These are phyloP conservation scores for Gynandropsis gynandra DNA, from an alignment of 345 rosid species.

Conservation along the genomic window DNA sequence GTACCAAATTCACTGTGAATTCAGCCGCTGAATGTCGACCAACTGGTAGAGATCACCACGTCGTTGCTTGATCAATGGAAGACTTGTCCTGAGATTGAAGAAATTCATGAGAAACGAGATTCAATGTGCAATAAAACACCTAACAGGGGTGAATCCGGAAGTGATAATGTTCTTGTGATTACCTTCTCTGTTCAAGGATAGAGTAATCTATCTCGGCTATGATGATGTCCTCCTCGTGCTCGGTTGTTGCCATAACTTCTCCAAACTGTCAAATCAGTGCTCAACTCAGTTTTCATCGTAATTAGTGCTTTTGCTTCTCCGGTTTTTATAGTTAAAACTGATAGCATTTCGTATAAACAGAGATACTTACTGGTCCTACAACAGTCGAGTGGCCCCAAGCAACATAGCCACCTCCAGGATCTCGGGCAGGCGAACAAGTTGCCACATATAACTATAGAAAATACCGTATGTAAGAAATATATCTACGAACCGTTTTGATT, in stretches of 20 bases:
- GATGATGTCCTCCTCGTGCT: conserved; percentile 66
- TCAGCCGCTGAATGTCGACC: conserved; percentile 54
- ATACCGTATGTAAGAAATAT: neutral
- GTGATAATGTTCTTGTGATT: neutral
- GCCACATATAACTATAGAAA: conserved; percentile 71
- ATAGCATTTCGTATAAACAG: neutral
- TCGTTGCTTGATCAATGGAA: conserved; percentile 60
- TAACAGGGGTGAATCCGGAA: neutral
- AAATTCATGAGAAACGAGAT: neutral
- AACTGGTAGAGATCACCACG: conserved; percentile 83
- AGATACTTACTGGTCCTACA: conserved; percentile 37
- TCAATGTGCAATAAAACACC: neutral
- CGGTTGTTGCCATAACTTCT: conserved; percentile 79
- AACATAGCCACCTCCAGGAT: conserved; percentile 60
- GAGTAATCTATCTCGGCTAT: conserved; percentile 84
- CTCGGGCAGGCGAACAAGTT: conserved; percentile 93
- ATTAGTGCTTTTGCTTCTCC: neutral
- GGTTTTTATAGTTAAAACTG: neutral
- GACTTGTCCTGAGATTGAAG: conserved; percentile 45
- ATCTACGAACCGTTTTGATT: conserved; percentile 6
- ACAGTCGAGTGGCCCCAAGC: conserved; percentile 99
- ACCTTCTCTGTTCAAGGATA: conserved; percentile 69
- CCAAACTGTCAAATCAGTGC: conserved; percentile 58
- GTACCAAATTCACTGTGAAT: conserved; percentile 25
- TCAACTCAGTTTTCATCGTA: conserved; percentile 3